Conservation (phyloP, 768 basidiomycete species). For the Mycena filopes region DNA sequence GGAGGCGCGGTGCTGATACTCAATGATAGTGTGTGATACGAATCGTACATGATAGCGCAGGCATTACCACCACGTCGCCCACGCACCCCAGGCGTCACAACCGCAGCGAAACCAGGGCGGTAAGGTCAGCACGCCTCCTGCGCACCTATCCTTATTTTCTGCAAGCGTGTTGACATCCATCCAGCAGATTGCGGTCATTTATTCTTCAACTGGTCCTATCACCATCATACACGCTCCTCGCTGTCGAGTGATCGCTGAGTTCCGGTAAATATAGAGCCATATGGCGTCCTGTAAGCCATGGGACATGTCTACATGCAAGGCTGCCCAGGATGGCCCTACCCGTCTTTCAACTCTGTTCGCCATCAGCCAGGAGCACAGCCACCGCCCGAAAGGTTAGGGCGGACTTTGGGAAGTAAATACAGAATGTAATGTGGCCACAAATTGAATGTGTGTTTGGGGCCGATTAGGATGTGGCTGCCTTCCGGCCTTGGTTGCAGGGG, state of each 20-base stretch:
- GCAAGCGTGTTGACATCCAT: not conserved
- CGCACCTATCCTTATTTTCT: not conserved
- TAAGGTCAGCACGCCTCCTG: not conserved
- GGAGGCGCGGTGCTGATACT: not conserved
- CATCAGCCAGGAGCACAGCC: conserved; percentile 30
- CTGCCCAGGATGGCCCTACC: not conserved
- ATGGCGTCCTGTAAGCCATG: not conserved
- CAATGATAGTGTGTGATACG: not conserved
- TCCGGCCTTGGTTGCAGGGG: conserved; percentile 11
- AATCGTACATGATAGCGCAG: not conserved
- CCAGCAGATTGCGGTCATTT: not conserved
- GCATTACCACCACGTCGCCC: not conserved
- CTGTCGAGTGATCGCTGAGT: conserved; percentile 10
- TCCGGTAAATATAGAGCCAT: conserved; percentile 1
- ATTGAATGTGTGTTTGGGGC: not conserved
- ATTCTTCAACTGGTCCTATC: conserved; percentile 3
- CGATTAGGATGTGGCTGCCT: not conserved
- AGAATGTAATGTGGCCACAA: not conserved
- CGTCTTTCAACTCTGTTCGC: not conserved
- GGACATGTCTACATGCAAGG: not conserved
- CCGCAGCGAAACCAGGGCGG: not conserved
- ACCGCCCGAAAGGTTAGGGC: not conserved
- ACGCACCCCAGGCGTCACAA: not conserved
- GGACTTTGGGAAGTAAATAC: not conserved
- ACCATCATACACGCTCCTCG: conserved; percentile 10